These are phyloP conservation scores for Mortierella sp. DNA, from an alignment of 371 early-diverging fungal species.

Conservation along the genomic window DNA sequence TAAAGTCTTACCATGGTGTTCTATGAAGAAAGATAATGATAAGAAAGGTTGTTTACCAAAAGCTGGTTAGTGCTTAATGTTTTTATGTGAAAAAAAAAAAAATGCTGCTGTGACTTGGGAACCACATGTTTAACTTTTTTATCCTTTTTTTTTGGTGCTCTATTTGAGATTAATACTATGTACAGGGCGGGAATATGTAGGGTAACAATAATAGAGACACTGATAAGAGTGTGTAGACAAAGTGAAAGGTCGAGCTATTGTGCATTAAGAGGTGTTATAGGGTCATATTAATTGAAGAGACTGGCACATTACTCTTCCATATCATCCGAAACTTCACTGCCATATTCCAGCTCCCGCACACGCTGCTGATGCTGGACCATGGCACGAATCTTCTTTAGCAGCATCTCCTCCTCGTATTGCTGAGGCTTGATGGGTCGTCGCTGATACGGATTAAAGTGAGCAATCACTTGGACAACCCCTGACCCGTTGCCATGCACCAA, in stretches of 20 bases:
- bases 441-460: conserved; percentile 52
- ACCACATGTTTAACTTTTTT: neutral
- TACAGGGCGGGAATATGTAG: neutral
- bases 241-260: neutral
- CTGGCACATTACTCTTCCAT: conserved; percentile 31
- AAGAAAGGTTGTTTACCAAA: neutral
- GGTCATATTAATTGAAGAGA: neutral
- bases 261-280: neutral
- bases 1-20: conserved; percentile 1
- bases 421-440: conserved; percentile 55
- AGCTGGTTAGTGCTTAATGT: neutral
- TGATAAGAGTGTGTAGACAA: neutral
- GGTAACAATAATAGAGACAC: neutral
- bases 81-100: neutral
- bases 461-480: conserved; percentile 42
- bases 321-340: conserved; percentile 52
- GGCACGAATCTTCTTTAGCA: conserved; percentile 41
- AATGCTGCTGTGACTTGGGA: neutral
- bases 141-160: neutral
- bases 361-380: conserved; percentile 54
- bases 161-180: no score
- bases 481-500: conserved; percentile 24
- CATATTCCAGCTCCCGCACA: conserved; percentile 39
- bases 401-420: conserved; percentile 42
- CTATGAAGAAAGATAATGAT: neutral